Base-by-base conservation (phyloP, 1,139 yeast genomes). In the Yamadazyma trypodendri region DNA sequence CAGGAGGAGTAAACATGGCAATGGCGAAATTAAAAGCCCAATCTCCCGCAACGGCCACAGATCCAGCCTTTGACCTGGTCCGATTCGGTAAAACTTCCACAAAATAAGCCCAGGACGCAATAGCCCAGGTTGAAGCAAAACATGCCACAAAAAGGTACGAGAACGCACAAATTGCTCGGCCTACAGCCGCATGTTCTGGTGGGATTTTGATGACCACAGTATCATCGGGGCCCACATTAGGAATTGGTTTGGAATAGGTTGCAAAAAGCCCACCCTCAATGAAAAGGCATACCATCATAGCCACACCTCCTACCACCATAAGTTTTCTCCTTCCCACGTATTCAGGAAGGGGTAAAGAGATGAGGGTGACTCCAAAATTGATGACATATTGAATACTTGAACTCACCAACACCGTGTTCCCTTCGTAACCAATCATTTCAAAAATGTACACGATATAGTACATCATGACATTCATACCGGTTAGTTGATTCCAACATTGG, bases 381-480 rank as follows among this genome's bases (percentile, higher is more conserved):
- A 75, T 53, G 29, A 73, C 63, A 45, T 76, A 76, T 41, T 76
- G 81, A 43, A 75, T 58, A 0, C 77, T 68, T 2, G 80, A 72
- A 15, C 75, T 58, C 31, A 68, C 56, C 46, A 69, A 61, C 48
- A 61, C 75, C 24, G 62, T 58, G 34, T 71, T 60, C 7, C 75
- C 77, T 13, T 54, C 47, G 40, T 72, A 55, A n/a, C 81, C 81
- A 27, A 75, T 65, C 75, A 75, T 73, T 44, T 76, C 73, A 60
- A 80, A 79, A 50, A 79, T 67, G 42, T 72, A 75, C 5, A 77
- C 72, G 43, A 79, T 66, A 50, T 79, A 80, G 63, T 77, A 80
- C 75, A 80, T 77, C 58, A 81, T 68, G 28, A 80, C 76, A 50
- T 80, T 79, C 60, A 81, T 77, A 32, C 88, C 88, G 31, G 83